These are phyloP conservation scores for Aspergillus sp. DNA, from an alignment of 2,329 filamentous ascomycete species.

Conservation along the genomic window DNA sequence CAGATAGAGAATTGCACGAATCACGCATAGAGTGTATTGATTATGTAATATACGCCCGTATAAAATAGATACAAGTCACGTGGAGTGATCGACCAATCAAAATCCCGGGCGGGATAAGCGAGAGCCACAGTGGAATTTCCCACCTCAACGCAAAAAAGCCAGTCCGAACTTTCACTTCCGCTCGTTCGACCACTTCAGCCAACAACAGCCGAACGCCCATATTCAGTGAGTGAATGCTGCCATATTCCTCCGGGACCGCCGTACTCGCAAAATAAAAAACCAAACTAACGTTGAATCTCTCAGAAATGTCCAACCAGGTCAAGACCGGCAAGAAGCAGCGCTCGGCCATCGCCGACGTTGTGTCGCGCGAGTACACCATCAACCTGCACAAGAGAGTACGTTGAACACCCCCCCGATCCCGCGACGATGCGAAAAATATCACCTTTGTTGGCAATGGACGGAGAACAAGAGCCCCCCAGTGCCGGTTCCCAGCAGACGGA, in stretches of 20 bases:
- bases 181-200: slow-evolving; percentile 36
- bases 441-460: slow-evolving; percentile 27
- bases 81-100: slow-evolving; percentile 25
- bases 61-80: slow-evolving; percentile 38
- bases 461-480: slow-evolving; percentile 25
- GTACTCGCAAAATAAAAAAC: neutral
- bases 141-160: slow-evolving; percentile 24
- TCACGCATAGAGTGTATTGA: neutral
- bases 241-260: neutral
- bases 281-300: neutral
- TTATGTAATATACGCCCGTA: neutral
- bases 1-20: neutral
- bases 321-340: slow-evolving; percentile 72
- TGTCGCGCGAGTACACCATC: slow-evolving; percentile 99
- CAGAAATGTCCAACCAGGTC: slow-evolving; percentile 64
- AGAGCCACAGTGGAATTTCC: slow-evolving; percentile 36
- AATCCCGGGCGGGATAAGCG: slow-evolving; percentile 28
- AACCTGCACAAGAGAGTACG: slow-evolving; percentile 99
- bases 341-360: slow-evolving; percentile 98
- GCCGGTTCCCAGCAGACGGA: neutral
- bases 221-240: slow-evolving; percentile 32
- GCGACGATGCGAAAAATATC: slow-evolving; percentile 2
- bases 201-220: slow-evolving; percentile 36
- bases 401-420: slow-evolving; percentile 37
- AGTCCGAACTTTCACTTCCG: slow-evolving; percentile 16